phyloP scores from a whole-genome alignment of 306 rosid genomes.

The Pterocarpus santalinus region DNA sequence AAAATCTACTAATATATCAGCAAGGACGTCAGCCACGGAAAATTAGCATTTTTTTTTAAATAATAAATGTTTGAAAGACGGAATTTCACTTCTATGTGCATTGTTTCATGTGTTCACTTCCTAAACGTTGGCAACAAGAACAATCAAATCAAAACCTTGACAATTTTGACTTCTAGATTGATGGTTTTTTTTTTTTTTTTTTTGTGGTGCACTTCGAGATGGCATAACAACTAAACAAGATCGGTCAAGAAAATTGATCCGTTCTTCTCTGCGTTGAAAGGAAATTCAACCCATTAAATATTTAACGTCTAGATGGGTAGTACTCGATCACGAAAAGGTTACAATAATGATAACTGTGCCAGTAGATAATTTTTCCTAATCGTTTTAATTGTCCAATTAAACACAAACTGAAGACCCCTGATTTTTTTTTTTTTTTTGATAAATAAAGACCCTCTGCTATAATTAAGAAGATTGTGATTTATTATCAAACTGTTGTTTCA shows the following conservation, averaged over 20 bases:
- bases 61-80: neutral
- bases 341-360: neutral
- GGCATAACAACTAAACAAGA: too few relatives aligned
- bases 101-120: constrained; percentile 8
- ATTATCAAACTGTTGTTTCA: neutral
- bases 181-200: neutral
- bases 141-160: neutral
- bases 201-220: too few relatives aligned
- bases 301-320: constrained; percentile 22
- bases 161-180: neutral
- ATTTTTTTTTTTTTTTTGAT: too few relatives aligned
- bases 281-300: neutral
- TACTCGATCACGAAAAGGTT: neutral
- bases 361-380: neutral
- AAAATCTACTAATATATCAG: neutral
- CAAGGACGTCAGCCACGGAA: neutral
- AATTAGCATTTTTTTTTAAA: too few relatives aligned
- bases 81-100: neutral
- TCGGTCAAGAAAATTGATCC: neutral
- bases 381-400: neutral
- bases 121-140: neutral
- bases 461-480: neutral
- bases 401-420: too few relatives aligned
- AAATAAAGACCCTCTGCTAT: too few relatives aligned
- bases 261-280: constrained; percentile 22